Base-by-base conservation (phyloP, 257 asterid species). In the Jacaranda mimosifolia region DNA sequence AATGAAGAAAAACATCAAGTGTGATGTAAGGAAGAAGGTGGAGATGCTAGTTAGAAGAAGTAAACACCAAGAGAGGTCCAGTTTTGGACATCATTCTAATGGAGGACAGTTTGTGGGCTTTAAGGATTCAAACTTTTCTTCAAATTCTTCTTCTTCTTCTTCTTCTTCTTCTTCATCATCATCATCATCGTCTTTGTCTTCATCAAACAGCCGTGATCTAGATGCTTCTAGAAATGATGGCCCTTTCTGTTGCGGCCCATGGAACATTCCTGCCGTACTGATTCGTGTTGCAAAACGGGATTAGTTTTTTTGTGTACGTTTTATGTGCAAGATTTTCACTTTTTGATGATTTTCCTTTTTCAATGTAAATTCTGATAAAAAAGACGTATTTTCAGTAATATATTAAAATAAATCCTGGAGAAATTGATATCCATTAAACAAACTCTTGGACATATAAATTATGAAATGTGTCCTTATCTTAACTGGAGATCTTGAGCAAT, bases 211-310 rank as follows among this genome's bases (percentile, higher is more conserved):
- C 4, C 68, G 66, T 51, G 73, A 72, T 43, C 3, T 66, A 70
- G 87, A 83, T 36, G 66, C 81, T 19, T 68, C 88, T 1, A 63
- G 58, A 4, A 36, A 52, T 7, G 89, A 86, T 55, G 87, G 78
- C 45, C 77, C 87, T 1, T 80, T 85, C 63, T 85, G 90, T 60
- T 89, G 96, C 90, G 82, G 80, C 11, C 87, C 90, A 0, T 85
- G 84, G 87, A 69, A 86, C 73, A 56, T 84, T 74, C 88, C 86
- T 15, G 72, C 83, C 21, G 77, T 84, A 52, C 85, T 90, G 91
- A 91, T 86, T 80, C 67, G 87, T 84, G 32, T 45, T 80, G 75
- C 68, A 14, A 18, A 38, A 21, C 36, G 59, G 19, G 52, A 48
- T 59, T 81, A 17, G 46, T 51, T 14, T 45, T 65, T 46, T 45